These are phyloP conservation scores for Phialophora verrucosa DNA, from an alignment of 2,329 filamentous ascomycete species.

Conservation along the genomic window DNA sequence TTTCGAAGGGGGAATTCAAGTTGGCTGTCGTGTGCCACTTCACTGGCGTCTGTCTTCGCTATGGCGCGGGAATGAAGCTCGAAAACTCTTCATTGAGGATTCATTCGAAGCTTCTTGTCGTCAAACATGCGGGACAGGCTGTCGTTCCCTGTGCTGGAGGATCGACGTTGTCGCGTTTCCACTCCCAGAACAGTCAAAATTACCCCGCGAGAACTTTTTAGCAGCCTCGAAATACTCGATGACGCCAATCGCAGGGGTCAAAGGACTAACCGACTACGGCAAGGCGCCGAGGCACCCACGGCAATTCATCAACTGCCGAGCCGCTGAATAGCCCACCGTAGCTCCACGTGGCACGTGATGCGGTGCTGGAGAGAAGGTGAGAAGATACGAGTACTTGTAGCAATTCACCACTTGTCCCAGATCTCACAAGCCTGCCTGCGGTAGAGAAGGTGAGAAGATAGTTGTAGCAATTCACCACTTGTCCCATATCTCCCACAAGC, in stretches of 20 bases:
- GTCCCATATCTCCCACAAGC: background rate
- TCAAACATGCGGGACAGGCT: background rate
- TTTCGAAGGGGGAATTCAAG: background rate
- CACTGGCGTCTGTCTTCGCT: background rate
- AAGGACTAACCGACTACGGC: background rate
- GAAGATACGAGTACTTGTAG: background rate
- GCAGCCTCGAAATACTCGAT: background rate
- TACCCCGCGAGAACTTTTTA: constrained; percentile 23
- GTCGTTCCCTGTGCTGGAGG: background rate
- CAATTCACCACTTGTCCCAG: background rate
- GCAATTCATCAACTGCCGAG: constrained; percentile 10
- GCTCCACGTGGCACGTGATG: background rate
- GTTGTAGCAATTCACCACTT: background rate
- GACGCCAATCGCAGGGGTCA: background rate
- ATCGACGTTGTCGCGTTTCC: background rate
- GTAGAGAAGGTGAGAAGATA: background rate
- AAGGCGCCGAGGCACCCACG: constrained; percentile 1
- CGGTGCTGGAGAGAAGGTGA: background rate
- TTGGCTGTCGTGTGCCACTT: background rate
- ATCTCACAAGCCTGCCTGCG: background rate
- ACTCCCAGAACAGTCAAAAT: constrained; percentile 14
- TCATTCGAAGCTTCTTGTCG: background rate
- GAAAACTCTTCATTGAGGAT: background rate
- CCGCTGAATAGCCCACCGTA: background rate
- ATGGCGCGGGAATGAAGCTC: background rate